Conservation (phyloP, 352 stramenopile genomes). For the Globisporangium apiculatum region DNA sequence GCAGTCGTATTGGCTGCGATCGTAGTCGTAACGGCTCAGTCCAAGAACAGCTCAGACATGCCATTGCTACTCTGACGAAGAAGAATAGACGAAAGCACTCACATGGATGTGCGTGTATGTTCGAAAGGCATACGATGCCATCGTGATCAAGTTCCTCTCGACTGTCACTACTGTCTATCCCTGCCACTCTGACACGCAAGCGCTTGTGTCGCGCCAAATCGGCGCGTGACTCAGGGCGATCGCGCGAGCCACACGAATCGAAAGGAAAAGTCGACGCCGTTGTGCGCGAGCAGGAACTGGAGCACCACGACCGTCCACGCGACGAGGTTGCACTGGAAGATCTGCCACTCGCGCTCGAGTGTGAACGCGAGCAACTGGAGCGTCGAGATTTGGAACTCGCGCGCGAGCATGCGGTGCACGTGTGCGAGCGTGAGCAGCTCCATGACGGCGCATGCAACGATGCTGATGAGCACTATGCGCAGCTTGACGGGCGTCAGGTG, state of each 20-base stretch:
- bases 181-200: too few species aligned
- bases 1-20: too few species aligned
- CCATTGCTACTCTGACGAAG: too few species aligned
- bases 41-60: too few species aligned
- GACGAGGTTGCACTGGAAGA: slow-evolving; percentile 26
- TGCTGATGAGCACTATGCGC: slow-evolving; percentile 1
- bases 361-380: slow-evolving; percentile 27
- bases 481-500: slow-evolving; percentile 4
- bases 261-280: not conserved
- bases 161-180: too few species aligned
- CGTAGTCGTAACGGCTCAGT: too few species aligned
- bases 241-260: not conserved
- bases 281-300: slow-evolving; percentile 2
- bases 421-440: slow-evolving; percentile 22
- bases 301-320: slow-evolving; percentile 23
- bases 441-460: slow-evolving; percentile 15
- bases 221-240: too few species aligned
- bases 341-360: slow-evolving; percentile 20
- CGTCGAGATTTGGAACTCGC: slow-evolving; percentile 17
- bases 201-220: too few species aligned
- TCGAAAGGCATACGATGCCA: too few species aligned
- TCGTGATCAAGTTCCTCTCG: too few species aligned
- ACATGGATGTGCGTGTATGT: too few species aligned
- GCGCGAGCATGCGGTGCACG: slow-evolving; percentile 11
- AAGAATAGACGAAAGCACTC: too few species aligned